Evolutionary conservation across 1,284 basidiomycete genomes (phyloP).

Genomic region (Kwoniella shivajii): DNA sequence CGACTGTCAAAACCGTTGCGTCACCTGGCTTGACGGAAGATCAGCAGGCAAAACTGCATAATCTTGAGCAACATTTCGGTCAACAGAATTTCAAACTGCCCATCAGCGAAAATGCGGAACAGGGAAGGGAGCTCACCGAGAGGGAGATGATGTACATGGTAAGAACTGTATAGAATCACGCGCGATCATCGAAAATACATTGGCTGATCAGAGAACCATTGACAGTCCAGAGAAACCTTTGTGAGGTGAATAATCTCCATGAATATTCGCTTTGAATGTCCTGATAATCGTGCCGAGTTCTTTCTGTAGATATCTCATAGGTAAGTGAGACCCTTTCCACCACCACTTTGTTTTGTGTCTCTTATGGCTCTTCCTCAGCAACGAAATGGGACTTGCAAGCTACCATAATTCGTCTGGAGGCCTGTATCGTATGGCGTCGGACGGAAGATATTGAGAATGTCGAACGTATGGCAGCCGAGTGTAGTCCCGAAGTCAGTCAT

Average conservation of each 20-base stretch:
- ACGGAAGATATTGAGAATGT: constrained; percentile 43
- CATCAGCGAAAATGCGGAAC: constrained; percentile 17
- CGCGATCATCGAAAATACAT: background rate
- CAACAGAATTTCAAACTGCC: constrained; percentile 27
- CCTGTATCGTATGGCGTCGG: constrained; percentile 42
- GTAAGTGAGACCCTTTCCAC: constrained; percentile 7
- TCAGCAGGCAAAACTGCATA: constrained; percentile 7
- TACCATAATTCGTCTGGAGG: constrained; percentile 40
- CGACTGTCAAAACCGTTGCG: background rate
- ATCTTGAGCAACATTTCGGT: constrained; percentile 34
- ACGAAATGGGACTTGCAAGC: constrained; percentile 31
- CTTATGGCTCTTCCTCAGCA: constrained; percentile 14
- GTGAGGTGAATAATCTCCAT: constrained; percentile 22
- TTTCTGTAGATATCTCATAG: constrained; percentile 30
- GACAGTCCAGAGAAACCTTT: constrained; percentile 35
- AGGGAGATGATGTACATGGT: constrained; percentile 51
- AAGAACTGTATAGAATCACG: constrained; percentile 5
- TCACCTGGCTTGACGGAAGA: constrained; percentile 4
- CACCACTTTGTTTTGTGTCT: background rate
- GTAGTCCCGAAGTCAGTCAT: constrained; percentile 37
- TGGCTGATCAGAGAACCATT: background rate
- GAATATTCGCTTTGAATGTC: too few species aligned
- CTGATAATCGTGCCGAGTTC: too few species aligned
- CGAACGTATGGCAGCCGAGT: constrained; percentile 31
- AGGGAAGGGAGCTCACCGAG: constrained; percentile 26